A percentile compares a stretch with the other conserved stretches of the same genome.
Evolutionary conservation across 345 rosid genomes (phyloP).

Genomic region (Linum lewisii): DNA sequence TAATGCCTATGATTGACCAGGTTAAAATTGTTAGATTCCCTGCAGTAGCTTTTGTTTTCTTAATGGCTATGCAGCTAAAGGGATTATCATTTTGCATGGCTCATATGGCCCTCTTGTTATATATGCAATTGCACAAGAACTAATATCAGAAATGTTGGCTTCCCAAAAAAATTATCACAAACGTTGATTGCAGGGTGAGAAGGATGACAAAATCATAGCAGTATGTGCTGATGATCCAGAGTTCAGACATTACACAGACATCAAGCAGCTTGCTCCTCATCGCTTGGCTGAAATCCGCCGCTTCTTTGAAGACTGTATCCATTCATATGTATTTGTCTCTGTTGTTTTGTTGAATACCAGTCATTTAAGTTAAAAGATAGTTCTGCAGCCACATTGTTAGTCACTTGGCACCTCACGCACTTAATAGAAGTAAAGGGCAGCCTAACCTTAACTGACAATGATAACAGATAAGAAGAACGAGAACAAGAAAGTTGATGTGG

Average conservation of each 20-base stretch:
- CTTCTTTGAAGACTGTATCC: slow-evolving; percentile 99
- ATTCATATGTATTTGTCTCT: slow-evolving; percentile 1
- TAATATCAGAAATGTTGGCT: background rate
- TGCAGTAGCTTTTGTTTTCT: background rate
- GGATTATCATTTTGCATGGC: background rate
- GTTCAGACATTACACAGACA: slow-evolving; percentile 85
- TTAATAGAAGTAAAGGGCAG: background rate
- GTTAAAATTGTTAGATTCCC: slow-evolving; percentile 19
- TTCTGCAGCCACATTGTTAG: background rate
- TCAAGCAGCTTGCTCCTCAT: slow-evolving; percentile 96
- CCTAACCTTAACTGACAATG: slow-evolving; percentile 27
- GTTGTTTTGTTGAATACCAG: slow-evolving; percentile 5
- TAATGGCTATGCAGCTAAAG: background rate
- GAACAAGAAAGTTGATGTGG: slow-evolving; percentile 91
- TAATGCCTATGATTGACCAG: slow-evolving; percentile 99
- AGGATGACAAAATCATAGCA: slow-evolving; percentile 95
- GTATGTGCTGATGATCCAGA: slow-evolving; percentile 99
- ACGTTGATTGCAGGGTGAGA: slow-evolving; percentile 58
- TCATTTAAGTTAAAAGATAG: background rate
- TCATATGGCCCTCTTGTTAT: background rate
- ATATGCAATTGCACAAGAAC: background rate
- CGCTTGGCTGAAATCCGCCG: slow-evolving; percentile 97
- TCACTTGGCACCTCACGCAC: background rate
- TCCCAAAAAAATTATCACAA: no score
- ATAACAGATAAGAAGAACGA: slow-evolving; percentile 87